These are phyloP conservation scores for Gyrodon lividus DNA, from an alignment of 768 basidiomycete genomes.

Conservation along the genomic window DNA sequence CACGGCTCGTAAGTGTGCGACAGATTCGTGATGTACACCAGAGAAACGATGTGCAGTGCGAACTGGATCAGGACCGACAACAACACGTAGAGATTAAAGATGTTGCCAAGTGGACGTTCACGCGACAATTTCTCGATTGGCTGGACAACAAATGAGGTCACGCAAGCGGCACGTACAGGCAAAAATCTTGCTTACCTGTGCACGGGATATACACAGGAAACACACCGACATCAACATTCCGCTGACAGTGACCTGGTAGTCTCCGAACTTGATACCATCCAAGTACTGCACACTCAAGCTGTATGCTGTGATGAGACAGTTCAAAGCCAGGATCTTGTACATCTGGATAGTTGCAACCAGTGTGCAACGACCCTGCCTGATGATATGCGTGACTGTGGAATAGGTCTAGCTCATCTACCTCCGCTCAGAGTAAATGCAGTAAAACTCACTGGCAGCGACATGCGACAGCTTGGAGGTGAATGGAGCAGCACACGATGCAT, in stretches of 20 bases:
- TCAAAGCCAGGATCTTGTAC: conserved; percentile 99
- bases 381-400: conserved; percentile 87
- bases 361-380: conserved; percentile 97
- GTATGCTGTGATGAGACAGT: conserved; percentile 98
- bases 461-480: conserved; percentile 99
- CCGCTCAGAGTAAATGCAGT: neutral
- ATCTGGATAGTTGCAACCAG: conserved; percentile 98
- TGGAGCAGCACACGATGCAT: conserved; percentile 97
- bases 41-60: conserved; percentile 83
- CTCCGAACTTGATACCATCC: conserved; percentile 98
- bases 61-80: conserved; percentile 92
- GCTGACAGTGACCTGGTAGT: conserved; percentile 96
- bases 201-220: conserved; percentile 96
- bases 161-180: neutral
- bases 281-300: conserved; percentile 96
- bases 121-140: conserved; percentile 95
- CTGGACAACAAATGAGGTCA: conserved; percentile 53
- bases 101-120: conserved; percentile 91
- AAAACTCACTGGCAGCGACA: conserved; percentile 84
- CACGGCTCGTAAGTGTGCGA: conserved; percentile 77
- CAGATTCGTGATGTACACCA: conserved; percentile 92
- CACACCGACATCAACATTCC: conserved; percentile 95
- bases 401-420: neutral
- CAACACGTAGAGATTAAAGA: conserved; percentile 95
- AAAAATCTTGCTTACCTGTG: conserved; percentile 63